These are phyloP conservation scores for Misopates orontium DNA, from an alignment of 257 asterid genomes.

Conservation along the genomic window DNA sequence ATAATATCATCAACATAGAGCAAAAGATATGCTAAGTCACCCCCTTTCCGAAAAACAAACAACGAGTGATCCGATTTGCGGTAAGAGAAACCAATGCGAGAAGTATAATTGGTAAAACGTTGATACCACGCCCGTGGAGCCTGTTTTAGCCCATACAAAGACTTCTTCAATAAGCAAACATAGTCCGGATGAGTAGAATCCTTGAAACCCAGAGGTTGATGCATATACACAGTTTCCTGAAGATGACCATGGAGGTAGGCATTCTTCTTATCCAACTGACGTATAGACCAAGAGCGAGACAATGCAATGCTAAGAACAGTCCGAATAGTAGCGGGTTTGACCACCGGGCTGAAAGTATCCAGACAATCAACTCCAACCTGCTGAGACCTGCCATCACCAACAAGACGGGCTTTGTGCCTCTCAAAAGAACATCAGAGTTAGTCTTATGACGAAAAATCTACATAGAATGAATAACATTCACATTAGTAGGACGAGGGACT, in stretches of 20 bases:
- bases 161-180: too few relatives aligned
- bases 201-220: neutral
- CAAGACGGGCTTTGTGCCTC: too few relatives aligned
- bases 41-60: too few relatives aligned
- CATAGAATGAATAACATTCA: neutral
- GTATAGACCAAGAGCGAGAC: too few relatives aligned
- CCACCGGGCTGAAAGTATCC: neutral
- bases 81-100: neutral
- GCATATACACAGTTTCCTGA: neutral
- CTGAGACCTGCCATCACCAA: neutral
- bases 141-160: neutral
- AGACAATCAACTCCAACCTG: neutral
- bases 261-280: too few relatives aligned
- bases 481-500: neutral
- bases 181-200: neutral
- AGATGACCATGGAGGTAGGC: neutral
- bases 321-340: neutral
- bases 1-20: too few relatives aligned
- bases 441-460: neutral
- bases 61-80: neutral
- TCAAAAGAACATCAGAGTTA: neutral
- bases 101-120: neutral
- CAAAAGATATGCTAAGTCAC: too few relatives aligned
- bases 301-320: neutral
- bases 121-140: neutral